Evolutionary conservation across 768 basidiomycete species (phyloP).

Genomic region (Fistulinella prunicolor): DNA sequence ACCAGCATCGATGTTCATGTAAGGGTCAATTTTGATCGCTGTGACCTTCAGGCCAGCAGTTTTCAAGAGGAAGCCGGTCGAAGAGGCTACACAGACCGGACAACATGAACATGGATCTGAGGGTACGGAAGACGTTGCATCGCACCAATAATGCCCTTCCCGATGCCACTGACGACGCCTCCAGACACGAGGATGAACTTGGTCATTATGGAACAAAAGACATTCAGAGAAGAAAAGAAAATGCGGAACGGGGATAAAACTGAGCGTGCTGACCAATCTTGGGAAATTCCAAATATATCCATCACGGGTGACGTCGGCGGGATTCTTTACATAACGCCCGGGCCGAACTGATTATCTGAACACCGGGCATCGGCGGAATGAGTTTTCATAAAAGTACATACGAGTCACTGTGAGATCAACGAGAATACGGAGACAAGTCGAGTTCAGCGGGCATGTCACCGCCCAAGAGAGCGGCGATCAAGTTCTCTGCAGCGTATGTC

Average conservation of each 20-base stretch:
- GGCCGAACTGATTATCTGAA: too few relatives aligned
- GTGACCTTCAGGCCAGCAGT: constrained; percentile 95
- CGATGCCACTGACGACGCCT: constrained; percentile 97
- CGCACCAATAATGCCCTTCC: constrained; percentile 98
- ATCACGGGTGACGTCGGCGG: constrained; percentile 18
- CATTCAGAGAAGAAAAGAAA: background rate
- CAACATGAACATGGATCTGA: constrained; percentile 20
- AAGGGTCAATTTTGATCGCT: constrained; percentile 99
- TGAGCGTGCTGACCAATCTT: background rate
- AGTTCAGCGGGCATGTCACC: constrained; percentile 60
- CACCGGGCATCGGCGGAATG: too few relatives aligned
- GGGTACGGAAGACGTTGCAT: constrained; percentile 17
- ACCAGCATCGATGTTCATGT: constrained; percentile 99
- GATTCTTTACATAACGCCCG: too few relatives aligned
- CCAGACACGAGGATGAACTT: constrained; percentile 97
- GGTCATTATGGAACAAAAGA: constrained; percentile 52
- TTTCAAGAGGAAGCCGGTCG: constrained; percentile 92
- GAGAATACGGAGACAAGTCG: too few relatives aligned
- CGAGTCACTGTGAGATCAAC: too few relatives aligned
- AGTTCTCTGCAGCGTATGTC: constrained; percentile 64
- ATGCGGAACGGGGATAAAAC: background rate
- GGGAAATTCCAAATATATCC: background rate
- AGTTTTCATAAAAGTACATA: too few relatives aligned
- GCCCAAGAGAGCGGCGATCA: constrained; percentile 42
- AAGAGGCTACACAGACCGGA: constrained; percentile 65